These are phyloP conservation scores for Chlorella variabilis DNA, from an alignment of 163 green algal species.

Conservation along the genomic window DNA sequence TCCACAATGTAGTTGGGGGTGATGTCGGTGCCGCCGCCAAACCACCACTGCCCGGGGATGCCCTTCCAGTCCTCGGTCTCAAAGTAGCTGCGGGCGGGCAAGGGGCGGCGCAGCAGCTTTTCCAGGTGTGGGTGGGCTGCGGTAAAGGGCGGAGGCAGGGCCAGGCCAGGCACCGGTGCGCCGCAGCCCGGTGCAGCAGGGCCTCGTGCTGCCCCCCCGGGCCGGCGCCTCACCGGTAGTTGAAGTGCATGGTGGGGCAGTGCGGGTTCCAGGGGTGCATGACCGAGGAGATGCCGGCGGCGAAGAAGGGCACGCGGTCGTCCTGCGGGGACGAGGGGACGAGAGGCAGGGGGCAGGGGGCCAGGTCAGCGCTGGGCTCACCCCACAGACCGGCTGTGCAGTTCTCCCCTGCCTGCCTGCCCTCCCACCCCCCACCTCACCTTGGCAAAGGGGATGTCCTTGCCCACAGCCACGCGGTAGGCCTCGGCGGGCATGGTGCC, in stretches of 20 bases:
- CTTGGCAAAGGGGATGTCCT: slow-evolving; percentile 40
- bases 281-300: slow-evolving; percentile 95
- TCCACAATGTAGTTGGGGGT: slow-evolving; percentile 95
- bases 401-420: no score
- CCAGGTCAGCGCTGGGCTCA: no score
- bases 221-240: slow-evolving; percentile 85
- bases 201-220: no score
- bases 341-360: no score
- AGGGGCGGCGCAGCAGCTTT: no score
- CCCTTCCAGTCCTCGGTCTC: slow-evolving; percentile 90
- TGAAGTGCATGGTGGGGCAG: slow-evolving; percentile 99
- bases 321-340: no score
- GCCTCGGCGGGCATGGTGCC: slow-evolving; percentile 96
- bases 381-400: no score
- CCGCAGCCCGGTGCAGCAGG: no score
- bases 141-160: no score
- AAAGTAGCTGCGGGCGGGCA: slow-evolving; percentile 89
- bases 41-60: slow-evolving; percentile 97
- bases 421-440: no score
- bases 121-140: no score
- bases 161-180: no score
- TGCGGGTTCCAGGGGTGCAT: slow-evolving; percentile 98
- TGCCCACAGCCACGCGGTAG: slow-evolving; percentile 87
- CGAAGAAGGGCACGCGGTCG: slow-evolving; percentile 97
- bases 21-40: slow-evolving; percentile 99